Conservation (phyloP, 129 eudicot genomes). For the Flaveria trinervia region DNA sequence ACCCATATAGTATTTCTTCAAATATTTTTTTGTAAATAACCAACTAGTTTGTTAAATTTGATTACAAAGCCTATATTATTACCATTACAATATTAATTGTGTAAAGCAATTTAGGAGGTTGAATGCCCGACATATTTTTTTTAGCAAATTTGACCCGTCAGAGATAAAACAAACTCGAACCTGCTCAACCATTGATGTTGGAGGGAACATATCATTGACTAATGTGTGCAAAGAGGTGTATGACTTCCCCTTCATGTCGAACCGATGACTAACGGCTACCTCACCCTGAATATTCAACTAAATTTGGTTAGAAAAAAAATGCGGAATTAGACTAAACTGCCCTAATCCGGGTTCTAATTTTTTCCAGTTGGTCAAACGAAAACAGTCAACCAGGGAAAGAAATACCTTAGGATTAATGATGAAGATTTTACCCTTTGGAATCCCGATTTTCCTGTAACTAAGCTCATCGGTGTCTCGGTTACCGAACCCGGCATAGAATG, state of each 20-base stretch:
- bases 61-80: background rate
- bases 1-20: background rate
- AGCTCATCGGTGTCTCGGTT: conserved; percentile 95
- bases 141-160: background rate
- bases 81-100: background rate
- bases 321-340: background rate
- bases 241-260: conserved; percentile 83
- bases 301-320: background rate
- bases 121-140: background rate
- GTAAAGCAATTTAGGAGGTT: background rate
- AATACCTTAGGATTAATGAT: conserved; percentile 95
- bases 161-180: conserved; percentile 29
- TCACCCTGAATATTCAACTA: conserved; percentile 66
- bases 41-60: background rate
- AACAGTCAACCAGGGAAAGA: background rate
- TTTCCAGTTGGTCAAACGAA: background rate
- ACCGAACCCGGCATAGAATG: conserved; percentile 91
- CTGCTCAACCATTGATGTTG: conserved; percentile 87
- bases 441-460: conserved; percentile 87
- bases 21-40: background rate
- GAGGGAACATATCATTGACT: conserved; percentile 97
- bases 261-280: conserved; percentile 84
- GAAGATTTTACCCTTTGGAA: conserved; percentile 98
- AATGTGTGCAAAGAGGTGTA: conserved; percentile 95
- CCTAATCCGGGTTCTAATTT: background rate